These are phyloP conservation scores for Pseudogymnoascus sp. DNA, from an alignment of 2,329 filamentous ascomycete species.

Conservation along the genomic window DNA sequence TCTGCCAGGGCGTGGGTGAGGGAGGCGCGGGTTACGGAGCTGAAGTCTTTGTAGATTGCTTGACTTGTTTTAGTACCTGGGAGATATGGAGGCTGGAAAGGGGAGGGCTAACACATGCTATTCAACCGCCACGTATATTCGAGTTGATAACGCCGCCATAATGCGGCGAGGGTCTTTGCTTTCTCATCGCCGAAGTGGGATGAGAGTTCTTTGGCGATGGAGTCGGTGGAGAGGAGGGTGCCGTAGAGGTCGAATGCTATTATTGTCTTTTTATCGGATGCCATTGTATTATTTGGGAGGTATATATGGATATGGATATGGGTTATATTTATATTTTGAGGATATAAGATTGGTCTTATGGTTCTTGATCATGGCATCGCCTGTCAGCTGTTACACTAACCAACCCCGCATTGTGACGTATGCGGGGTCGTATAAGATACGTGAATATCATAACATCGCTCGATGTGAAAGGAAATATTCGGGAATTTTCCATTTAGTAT, in stretches of 20 bases:
- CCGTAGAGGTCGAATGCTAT: conserved; percentile 71
- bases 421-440: background rate
- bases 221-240: conserved; percentile 63
- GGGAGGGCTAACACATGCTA: conserved; percentile 53
- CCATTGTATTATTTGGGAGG: conserved; percentile 18
- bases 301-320: conserved; percentile 21
- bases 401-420: background rate
- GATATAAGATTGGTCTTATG: background rate
- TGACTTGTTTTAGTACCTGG: conserved; percentile 6
- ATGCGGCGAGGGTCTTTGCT: conserved; percentile 45
- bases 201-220: conserved; percentile 52
- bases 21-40: conserved; percentile 51
- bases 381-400: background rate
- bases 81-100: conserved; percentile 10
- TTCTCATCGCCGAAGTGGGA: conserved; percentile 48
- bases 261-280: conserved; percentile 32
- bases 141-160: conserved; percentile 62
- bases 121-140: conserved; percentile 72
- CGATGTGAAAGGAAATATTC: background rate
- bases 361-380: background rate
- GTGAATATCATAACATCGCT: background rate
- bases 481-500: background rate
- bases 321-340: background rate
- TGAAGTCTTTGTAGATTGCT: conserved; percentile 56
- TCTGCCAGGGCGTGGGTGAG: conserved; percentile 58